A percentile compares a stretch with the other conserved stretches of the same genome.
phyloP scores from a whole-genome alignment of 495 filamentous ascomycete genomes.

The Aspergillus conjunctus region DNA sequence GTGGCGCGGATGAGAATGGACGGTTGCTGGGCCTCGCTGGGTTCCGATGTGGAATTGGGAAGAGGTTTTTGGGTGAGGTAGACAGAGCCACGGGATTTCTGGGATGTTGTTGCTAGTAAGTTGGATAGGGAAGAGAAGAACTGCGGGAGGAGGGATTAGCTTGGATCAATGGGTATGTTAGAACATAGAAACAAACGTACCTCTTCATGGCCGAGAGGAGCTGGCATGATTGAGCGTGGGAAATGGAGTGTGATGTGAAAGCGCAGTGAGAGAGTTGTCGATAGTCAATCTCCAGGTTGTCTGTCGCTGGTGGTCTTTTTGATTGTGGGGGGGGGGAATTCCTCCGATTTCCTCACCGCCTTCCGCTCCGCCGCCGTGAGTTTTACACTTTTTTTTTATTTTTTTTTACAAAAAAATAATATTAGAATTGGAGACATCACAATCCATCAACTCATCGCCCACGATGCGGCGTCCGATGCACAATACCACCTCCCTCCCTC shows the following conservation, averaged over 20 bases:
- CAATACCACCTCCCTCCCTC: constrained; percentile 66
- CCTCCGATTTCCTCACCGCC: constrained; percentile 23
- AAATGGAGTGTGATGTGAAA: background rate
- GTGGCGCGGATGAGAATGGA: constrained; percentile 83
- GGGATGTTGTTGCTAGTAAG: constrained; percentile 70
- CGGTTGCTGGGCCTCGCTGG: constrained; percentile 51
- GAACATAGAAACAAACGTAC: constrained; percentile 42
- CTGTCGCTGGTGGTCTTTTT: background rate
- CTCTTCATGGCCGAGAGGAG: constrained; percentile 73
- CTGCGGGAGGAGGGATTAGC: constrained; percentile 46
- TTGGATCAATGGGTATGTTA: constrained; percentile 16
- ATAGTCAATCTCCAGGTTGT: background rate
- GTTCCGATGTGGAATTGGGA: constrained; percentile 23
- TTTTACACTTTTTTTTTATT: background rate
- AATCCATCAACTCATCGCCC: background rate
- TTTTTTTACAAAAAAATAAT: constrained; percentile 32
- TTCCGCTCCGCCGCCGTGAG: constrained; percentile 24
- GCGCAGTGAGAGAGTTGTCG: background rate
- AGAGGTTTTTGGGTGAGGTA: constrained; percentile 80
- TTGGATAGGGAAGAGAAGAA: constrained; percentile 80
- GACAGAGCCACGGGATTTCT: constrained; percentile 73
- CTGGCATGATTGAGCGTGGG: constrained; percentile 43
- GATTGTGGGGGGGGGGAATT: constrained; percentile 13
- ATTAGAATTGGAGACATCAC: constrained; percentile 4
- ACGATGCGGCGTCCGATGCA: constrained; percentile 49